Conservation (phyloP, 331 rosid species). For the Acacia concinna region DNA sequence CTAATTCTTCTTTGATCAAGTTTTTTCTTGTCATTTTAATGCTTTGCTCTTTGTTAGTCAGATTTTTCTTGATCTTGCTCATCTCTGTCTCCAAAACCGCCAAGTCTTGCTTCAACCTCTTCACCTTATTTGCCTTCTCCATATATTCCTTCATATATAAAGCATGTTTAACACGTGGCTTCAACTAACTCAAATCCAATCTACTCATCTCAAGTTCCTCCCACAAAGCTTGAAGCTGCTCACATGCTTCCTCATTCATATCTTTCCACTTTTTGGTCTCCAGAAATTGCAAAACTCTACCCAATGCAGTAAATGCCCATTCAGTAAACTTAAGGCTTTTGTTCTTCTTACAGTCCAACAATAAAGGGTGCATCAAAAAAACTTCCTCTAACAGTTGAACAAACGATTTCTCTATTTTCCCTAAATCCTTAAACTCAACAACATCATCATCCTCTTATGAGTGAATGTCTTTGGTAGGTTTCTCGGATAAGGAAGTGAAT, state of each 20-base stretch:
- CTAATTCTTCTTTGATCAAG: not conserved
- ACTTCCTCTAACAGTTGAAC: not conserved
- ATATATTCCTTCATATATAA: not conserved
- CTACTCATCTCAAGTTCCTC: constrained; percentile 15
- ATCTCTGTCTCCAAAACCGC: not conserved
- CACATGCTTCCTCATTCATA: constrained; percentile 1
- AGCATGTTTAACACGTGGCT: constrained; percentile 16
- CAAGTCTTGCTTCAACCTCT: not conserved
- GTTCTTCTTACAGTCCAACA: not conserved
- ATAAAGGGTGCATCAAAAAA: not conserved
- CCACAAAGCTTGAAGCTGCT: constrained; percentile 18
- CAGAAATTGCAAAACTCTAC: constrained; percentile 23
- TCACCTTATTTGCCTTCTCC: not conserved
- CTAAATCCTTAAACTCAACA: not conserved
- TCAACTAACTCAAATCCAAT: not conserved
- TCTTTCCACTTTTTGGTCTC: not conserved
- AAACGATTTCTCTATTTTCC: not conserved
- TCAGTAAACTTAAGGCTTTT: not conserved
- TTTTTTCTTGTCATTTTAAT: not conserved
- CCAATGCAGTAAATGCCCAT: constrained; percentile 26
- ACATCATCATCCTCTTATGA: not conserved
- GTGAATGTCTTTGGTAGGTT: too few relatives aligned
- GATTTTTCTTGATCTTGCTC: not conserved
- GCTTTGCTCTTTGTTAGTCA: not conserved
- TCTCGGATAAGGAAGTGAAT: too few relatives aligned